A percentile compares a stretch with the other conserved stretches of the same genome.
phyloP scores from a whole-genome alignment of 2,329 filamentous ascomycete genomes.

The Trichoderma afroharzianum region DNA sequence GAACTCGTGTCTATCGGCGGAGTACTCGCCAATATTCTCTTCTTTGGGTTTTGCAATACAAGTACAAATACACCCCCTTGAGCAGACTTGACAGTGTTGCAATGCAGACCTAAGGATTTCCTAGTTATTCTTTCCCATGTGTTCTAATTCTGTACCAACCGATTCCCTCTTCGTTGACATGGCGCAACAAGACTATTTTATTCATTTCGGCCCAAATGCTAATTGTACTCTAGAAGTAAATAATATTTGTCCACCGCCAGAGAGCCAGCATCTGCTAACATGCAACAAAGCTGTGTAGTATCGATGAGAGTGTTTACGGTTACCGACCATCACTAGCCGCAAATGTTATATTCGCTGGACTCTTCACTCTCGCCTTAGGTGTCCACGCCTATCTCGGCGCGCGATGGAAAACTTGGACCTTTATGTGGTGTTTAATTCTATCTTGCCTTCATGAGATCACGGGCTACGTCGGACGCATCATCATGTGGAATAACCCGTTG shows the following conservation, averaged over 20 bases:
- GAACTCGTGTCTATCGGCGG: background rate
- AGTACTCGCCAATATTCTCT: background rate
- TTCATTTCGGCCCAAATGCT: background rate
- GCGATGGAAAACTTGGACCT: background rate
- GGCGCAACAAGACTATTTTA: background rate
- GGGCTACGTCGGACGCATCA: background rate
- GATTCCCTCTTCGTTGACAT: background rate
- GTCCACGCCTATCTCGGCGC: background rate
- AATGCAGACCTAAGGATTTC: background rate
- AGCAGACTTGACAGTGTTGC: background rate
- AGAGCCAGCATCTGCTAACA: background rate
- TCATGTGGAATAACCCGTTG: background rate
- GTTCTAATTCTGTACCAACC: background rate
- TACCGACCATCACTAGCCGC: background rate
- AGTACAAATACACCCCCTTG: background rate
- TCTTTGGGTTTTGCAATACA: background rate
- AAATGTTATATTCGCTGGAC: background rate
- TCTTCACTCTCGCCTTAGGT: background rate
- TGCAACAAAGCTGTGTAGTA: background rate
- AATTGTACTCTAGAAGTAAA: background rate
- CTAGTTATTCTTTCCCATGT: background rate
- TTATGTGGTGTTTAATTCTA: background rate
- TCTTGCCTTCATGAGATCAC: background rate
- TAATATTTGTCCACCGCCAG: background rate
- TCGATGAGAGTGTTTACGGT: background rate